These are phyloP conservation scores for Aristolochia californica DNA, from an alignment of 164 flowering plant genomes.

Conservation along the genomic window DNA sequence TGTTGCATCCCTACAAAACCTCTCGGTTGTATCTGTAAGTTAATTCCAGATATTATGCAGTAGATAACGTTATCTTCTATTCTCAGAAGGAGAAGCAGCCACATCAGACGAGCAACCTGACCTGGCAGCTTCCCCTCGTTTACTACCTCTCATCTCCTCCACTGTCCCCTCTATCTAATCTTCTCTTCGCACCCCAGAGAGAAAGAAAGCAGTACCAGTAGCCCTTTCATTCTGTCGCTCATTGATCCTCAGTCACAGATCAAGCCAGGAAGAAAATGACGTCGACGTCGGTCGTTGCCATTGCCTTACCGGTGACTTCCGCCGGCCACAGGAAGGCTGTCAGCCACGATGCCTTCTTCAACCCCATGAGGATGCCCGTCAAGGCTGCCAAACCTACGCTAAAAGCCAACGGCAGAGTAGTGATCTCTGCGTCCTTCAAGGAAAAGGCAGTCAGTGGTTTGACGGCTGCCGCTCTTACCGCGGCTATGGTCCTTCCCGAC, in stretches of 20 bases:
- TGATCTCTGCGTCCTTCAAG: constrained; percentile 48
- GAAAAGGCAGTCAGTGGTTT: constrained; percentile 56
- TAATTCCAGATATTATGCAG: neutral
- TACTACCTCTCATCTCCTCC: constrained; percentile 16
- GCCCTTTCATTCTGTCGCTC: no score
- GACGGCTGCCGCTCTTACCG: constrained; percentile 51
- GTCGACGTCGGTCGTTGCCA: constrained; percentile 42
- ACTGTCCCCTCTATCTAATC: neutral
- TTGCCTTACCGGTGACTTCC: constrained; percentile 40
- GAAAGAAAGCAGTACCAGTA: neutral
- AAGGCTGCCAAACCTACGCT: constrained; percentile 9
- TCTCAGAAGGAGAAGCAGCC: constrained; percentile 14
- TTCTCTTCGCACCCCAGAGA: neutral
- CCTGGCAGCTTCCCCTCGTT: constrained; percentile 3
- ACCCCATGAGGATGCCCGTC: constrained; percentile 28
- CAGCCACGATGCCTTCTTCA: constrained; percentile 34
- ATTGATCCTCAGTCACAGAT: neutral
- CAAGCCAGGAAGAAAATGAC: constrained; percentile 31
- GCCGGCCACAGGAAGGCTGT: constrained; percentile 27
- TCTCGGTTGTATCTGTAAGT: no score
- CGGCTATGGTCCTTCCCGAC: constrained; percentile 54
- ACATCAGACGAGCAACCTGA: constrained; percentile 12
- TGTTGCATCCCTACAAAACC: no score
- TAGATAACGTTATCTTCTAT: constrained; percentile 26
- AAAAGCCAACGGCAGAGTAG: constrained; percentile 22